These are phyloP conservation scores for Fragosphaeria purpurea DNA, from an alignment of 2,329 filamentous ascomycete genomes.

Conservation along the genomic window DNA sequence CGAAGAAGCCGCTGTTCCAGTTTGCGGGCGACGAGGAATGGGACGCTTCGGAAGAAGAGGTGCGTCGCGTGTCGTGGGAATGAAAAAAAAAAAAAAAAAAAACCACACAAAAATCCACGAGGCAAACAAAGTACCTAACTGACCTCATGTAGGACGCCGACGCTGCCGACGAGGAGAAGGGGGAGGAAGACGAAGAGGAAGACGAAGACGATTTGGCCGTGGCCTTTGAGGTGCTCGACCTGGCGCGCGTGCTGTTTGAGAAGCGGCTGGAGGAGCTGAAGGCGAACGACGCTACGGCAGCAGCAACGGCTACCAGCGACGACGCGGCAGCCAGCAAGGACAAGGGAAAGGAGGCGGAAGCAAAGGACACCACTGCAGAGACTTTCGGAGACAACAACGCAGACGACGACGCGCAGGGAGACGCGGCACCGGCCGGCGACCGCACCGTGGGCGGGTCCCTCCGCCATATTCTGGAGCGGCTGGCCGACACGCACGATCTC, in stretches of 20 bases:
- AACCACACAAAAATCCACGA: no score
- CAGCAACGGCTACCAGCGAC: constrained; percentile 12
- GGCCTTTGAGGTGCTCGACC: constrained; percentile 76
- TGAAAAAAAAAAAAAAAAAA: no score
- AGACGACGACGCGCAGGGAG: constrained; percentile 15
- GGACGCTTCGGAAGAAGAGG: constrained; percentile 70
- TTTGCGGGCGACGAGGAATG: constrained; percentile 94
- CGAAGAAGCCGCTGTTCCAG: constrained; percentile 74
- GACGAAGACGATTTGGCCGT: constrained; percentile 66
- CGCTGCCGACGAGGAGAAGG: constrained; percentile 25
- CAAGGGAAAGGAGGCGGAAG: constrained; percentile 23
- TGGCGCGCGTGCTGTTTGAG: constrained; percentile 57
- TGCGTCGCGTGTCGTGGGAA: neutral
- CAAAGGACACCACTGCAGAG: constrained; percentile 22
- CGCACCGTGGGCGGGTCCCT: constrained; percentile 24
- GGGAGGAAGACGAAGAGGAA: constrained; percentile 39
- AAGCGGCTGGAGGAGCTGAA: constrained; percentile 39
- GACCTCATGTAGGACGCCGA: neutral
- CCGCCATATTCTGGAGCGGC: constrained; percentile 66
- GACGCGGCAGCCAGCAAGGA: neutral
- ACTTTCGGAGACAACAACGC: constrained; percentile 16
- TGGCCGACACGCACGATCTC: constrained; percentile 88
- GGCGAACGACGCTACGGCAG: constrained; percentile 21
- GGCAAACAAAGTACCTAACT: no score
- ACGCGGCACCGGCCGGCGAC: no score